Percentiles rank a stretch among this genome's conserved stretches.
Conservation (phyloP, 345 rosid genomes). For the Laguncularia racemosa region DNA sequence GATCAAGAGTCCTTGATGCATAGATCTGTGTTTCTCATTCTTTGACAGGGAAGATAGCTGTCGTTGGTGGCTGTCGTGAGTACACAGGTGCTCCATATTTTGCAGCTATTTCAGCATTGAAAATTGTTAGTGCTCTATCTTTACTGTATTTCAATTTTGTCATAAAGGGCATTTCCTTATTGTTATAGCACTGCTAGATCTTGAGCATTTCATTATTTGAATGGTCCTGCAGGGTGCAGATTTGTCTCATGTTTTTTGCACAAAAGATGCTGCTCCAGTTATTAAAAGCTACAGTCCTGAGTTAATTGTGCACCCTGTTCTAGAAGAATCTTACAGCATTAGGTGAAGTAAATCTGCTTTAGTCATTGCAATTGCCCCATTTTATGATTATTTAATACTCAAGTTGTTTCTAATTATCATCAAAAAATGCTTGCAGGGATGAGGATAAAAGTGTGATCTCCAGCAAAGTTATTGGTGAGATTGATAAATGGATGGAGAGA, state of each 20-base stretch:
- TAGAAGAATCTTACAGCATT: slow-evolving; percentile 75
- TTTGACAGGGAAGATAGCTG: slow-evolving; percentile 76
- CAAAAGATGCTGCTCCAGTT: slow-evolving; percentile 90
- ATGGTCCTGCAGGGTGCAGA: slow-evolving; percentile 65
- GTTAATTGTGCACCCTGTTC: slow-evolving; percentile 82
- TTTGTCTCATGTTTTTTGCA: slow-evolving; percentile 96
- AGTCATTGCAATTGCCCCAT: too few relatives aligned
- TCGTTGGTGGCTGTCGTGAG: slow-evolving; percentile 95
- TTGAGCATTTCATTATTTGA: slow-evolving; percentile 8
- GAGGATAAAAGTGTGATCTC: slow-evolving; percentile 36
- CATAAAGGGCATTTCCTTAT: neutral
- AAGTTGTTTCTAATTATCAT: slow-evolving; percentile 10
- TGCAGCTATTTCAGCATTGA: slow-evolving; percentile 93
- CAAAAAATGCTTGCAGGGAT: slow-evolving; percentile 33
- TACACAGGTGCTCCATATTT: slow-evolving; percentile 98
- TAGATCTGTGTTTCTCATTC: neutral
- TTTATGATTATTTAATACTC: neutral
- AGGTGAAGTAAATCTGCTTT: slow-evolving; percentile 28
- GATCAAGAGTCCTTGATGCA: neutral
- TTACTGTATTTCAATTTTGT: neutral
- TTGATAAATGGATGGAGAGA: slow-evolving; percentile 86
- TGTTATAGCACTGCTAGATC: slow-evolving; percentile 4
- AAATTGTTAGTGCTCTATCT: slow-evolving; percentile 43
- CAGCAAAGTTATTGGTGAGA: slow-evolving; percentile 62
- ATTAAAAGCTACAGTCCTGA: slow-evolving; percentile 97